Percentiles rank a stretch among this genome's conserved stretches.
These are phyloP conservation scores for Achlya hypogyna DNA, from an alignment of 352 stramenopile species.

Conservation along the genomic window DNA sequence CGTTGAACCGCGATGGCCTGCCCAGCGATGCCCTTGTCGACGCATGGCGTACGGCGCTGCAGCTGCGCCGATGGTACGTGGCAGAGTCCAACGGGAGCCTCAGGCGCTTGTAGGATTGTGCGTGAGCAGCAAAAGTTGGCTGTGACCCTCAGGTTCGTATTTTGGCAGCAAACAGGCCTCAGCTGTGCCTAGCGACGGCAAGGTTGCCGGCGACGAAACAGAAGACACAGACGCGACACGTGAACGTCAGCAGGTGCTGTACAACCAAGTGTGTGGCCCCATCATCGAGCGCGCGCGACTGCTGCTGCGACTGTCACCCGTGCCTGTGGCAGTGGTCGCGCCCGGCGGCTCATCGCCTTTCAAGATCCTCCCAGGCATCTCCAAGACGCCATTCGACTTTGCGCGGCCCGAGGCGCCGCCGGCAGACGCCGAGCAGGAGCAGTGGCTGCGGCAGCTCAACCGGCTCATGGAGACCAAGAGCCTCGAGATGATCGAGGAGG, in stretches of 20 bases:
- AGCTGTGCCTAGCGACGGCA: slow-evolving; percentile 2
- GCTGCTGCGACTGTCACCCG: slow-evolving; percentile 46
- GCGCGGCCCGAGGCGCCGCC: background rate
- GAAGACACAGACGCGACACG: slow-evolving; percentile 40
- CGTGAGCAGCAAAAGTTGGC: slow-evolving; percentile 80
- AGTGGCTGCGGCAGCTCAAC: slow-evolving; percentile 47
- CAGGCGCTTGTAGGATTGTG: slow-evolving; percentile 51
- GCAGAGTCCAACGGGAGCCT: background rate
- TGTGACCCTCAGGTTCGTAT: slow-evolving; percentile 38
- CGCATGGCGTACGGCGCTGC: slow-evolving; percentile 61
- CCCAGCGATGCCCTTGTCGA: slow-evolving; percentile 62
- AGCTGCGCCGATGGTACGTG: slow-evolving; percentile 66
- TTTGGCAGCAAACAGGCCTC: background rate
- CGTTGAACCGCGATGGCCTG: slow-evolving; percentile 45
- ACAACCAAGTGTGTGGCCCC: slow-evolving; percentile 71
- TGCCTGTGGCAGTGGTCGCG: slow-evolving; percentile 28
- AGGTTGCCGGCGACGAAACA: slow-evolving; percentile 29
- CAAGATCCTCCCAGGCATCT: slow-evolving; percentile 69
- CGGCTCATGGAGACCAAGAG: slow-evolving; percentile 65
- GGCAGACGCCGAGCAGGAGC: slow-evolving; percentile 25
- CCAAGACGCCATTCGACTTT: slow-evolving; percentile 29
- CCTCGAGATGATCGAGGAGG: slow-evolving; percentile 65
- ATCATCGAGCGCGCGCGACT: slow-evolving; percentile 61
- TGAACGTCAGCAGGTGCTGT: slow-evolving; percentile 58
- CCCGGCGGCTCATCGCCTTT: slow-evolving; percentile 30